Conservation (phyloP, 805 yeast species). For the Ogataea glucozyma region DNA sequence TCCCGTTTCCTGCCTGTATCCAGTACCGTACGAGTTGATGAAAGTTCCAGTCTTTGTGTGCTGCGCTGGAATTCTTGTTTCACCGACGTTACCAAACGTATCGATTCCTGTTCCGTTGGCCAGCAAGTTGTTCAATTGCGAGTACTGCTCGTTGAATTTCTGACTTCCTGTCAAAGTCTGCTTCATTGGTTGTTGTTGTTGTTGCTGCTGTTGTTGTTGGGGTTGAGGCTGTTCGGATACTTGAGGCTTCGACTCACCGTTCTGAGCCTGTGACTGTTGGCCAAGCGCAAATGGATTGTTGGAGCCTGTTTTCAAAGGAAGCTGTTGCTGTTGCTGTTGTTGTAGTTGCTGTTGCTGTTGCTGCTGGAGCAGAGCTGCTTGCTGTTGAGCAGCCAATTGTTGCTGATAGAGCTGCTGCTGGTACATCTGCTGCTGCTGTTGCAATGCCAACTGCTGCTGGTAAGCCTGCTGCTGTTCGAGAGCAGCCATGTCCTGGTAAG, state of each 20-base stretch:
- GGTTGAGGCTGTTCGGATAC: not conserved
- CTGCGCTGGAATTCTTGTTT: slow-evolving; percentile 85
- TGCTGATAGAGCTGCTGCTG: slow-evolving; percentile 28
- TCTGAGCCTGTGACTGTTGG: slow-evolving; percentile 35
- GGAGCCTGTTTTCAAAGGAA: slow-evolving; percentile 40
- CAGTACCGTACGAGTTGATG: slow-evolving; percentile 87
- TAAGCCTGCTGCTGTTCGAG: slow-evolving; percentile 24
- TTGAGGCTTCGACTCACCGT: slow-evolving; percentile 3
- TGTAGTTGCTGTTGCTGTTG: slow-evolving; percentile 24
- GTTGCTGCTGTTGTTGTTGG: slow-evolving; percentile 31
- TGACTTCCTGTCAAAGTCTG: slow-evolving; percentile 55
- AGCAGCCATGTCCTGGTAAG: slow-evolving; percentile 36
- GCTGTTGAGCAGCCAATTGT: no score
- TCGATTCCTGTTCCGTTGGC: slow-evolving; percentile 91
- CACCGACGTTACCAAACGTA: slow-evolving; percentile 89
- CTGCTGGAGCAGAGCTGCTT: slow-evolving; percentile 26
- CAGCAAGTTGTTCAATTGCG: slow-evolving; percentile 75
- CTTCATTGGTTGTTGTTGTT: slow-evolving; percentile 38
- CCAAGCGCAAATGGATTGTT: slow-evolving; percentile 40
- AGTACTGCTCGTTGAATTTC: slow-evolving; percentile 54
- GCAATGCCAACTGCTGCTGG: slow-evolving; percentile 24
- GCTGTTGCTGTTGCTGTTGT: slow-evolving; percentile 36
- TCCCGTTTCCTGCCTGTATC: slow-evolving; percentile 54
- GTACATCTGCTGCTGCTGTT: slow-evolving; percentile 28
- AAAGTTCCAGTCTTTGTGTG: slow-evolving; percentile 81